Base-by-base conservation (phyloP, 345 rosid genomes). In the Populus nigra region DNA sequence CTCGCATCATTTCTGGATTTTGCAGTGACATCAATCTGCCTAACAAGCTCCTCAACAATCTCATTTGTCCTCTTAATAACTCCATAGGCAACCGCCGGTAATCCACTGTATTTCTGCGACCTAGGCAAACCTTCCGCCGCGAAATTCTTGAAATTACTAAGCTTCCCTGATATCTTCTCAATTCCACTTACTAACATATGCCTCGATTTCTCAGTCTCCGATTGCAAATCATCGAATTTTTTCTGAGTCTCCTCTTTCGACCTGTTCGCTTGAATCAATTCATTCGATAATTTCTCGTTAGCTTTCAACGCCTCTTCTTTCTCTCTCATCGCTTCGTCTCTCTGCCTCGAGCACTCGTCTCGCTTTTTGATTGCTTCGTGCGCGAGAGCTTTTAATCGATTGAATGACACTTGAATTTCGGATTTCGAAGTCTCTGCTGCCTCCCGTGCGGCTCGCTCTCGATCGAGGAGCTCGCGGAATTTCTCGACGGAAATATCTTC, bases 51-150 rank as follows among this genome's bases (percentile, higher is more conserved):
- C 80, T 96, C 99, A 31, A 91, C 93, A 8, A 96, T 90, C 82
- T 96, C 99, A 80, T 96, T 91, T 6, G 99, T 93, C 81, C 98
- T 89, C 87, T 88, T 93, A 69, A 96, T 93, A 73, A 92, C 95
- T 36, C 99, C 99, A 72, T 91, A 96, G 0, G 97, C 95, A 17
- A 91, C 85, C 13, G 95, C 89, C 16, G 92, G 91, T 80, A 93
- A 80, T 13, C 99, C 99, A 0, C 85, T 77, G 76, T 93, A 96
- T 80, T 91, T 96, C 76, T 88, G 92, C 7, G 97, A 93, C 76
- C 92, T 85, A 4, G 99, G 97, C 77, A 96, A 89, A 68, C 95
- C 99, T 43, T 86, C 87, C 0, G 86, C 90, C 1, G 92, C 43
- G 67, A 93, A 93, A 77, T 89, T 93, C 88, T 93, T 96, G 69